These are phyloP conservation scores for Lophiostoma macrostomum DNA, from an alignment of 495 filamentous ascomycete species.

Conservation along the genomic window DNA sequence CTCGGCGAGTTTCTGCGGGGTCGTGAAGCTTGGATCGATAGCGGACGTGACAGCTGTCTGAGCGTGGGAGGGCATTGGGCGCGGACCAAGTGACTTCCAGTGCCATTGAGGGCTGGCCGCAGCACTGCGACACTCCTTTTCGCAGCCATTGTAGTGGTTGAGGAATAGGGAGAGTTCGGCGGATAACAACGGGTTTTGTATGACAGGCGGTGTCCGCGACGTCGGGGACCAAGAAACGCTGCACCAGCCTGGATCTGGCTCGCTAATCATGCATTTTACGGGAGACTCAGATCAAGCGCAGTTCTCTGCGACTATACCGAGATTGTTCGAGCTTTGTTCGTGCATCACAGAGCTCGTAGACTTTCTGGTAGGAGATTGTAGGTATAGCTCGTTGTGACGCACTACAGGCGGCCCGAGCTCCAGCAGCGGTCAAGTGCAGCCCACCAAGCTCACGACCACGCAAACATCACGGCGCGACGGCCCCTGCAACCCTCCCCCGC, in stretches of 20 bases:
- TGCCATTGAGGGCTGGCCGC: conserved; percentile 18
- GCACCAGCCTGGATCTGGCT: too few relatives aligned
- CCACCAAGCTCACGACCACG: conserved; percentile 18
- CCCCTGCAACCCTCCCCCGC: conserved; percentile 14
- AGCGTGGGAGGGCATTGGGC: neutral
- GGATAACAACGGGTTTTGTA: conserved; percentile 15
- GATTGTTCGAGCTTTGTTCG: too few relatives aligned
- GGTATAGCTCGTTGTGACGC: neutral
- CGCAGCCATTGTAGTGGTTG: conserved; percentile 20
- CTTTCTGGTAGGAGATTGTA: too few relatives aligned
- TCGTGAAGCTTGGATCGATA: conserved; percentile 9
- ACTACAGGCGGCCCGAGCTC: neutral
- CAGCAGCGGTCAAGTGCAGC: neutral
- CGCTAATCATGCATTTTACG: too few relatives aligned
- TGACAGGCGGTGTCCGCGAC: conserved; percentile 6
- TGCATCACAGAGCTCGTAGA: too few relatives aligned
- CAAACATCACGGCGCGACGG: neutral
- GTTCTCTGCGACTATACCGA: too few relatives aligned
- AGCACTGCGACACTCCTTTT: conserved; percentile 14
- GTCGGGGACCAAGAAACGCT: too few relatives aligned
- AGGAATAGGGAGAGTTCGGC: neutral
- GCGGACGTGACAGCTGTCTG: neutral
- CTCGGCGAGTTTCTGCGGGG: conserved; percentile 13
- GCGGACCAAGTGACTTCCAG: neutral
- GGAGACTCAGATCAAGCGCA: too few relatives aligned